Conservation (phyloP, 2,329 filamentous ascomycete species). For the Aspergillus latus region DNA sequence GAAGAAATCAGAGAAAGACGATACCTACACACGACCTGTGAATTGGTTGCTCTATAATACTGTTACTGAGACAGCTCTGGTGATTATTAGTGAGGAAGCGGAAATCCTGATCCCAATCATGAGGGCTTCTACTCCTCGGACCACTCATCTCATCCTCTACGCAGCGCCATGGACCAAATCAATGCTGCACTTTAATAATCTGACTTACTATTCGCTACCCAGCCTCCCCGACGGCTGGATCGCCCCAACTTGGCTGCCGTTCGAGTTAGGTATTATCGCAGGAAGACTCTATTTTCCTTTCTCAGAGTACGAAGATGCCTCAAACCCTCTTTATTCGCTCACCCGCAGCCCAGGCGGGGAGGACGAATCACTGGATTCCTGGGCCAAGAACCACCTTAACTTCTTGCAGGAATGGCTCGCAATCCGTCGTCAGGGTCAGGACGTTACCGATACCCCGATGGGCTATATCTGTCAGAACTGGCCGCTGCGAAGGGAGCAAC, state of each 20-base stretch:
- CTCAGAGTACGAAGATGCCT: constrained; percentile 22
- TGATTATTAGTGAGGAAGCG: constrained; percentile 65
- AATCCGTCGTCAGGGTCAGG: constrained; percentile 35
- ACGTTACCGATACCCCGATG: constrained; percentile 38
- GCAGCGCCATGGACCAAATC: constrained; percentile 59
- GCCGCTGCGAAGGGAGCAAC: constrained; percentile 26
- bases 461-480: constrained; percentile 36
- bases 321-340: not conserved
- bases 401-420: constrained; percentile 40
- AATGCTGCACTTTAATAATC: constrained; percentile 60
- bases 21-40: constrained; percentile 36
- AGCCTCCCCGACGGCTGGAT: constrained; percentile 40
- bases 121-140: constrained; percentile 9
- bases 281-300: constrained; percentile 57
- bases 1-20: constrained; percentile 1
- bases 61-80: constrained; percentile 49
- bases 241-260: constrained; percentile 54
- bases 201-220: constrained; percentile 57
- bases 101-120: constrained; percentile 55
- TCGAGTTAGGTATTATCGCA: constrained; percentile 61
- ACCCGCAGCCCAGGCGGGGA: not conserved
- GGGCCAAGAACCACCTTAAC: constrained; percentile 18
- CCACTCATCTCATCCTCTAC: constrained; percentile 56
- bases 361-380: constrained; percentile 1
- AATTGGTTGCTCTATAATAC: constrained; percentile 63